phyloP scores from a whole-genome alignment of 1,284 basidiomycete species.

The Mycena citricolor region DNA sequence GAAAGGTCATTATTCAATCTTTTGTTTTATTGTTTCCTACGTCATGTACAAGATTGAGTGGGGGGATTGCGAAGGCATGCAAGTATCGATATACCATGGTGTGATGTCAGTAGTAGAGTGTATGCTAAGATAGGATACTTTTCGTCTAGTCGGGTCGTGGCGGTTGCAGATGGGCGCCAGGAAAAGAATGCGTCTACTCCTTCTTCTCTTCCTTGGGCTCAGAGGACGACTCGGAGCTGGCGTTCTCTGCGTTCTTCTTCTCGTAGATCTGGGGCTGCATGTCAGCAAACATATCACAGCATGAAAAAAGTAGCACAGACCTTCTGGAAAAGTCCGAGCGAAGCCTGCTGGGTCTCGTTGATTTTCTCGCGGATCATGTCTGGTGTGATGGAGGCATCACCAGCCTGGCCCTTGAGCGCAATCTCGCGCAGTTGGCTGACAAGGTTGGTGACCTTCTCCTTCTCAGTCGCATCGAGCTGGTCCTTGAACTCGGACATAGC shows the following conservation, averaged over 20 bases:
- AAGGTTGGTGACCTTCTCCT: conserved; percentile 89
- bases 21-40: conserved; percentile 13
- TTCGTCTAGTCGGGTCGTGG: conserved; percentile 19
- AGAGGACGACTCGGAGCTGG: conserved; percentile 47
- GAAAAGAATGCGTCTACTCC: conserved; percentile 45
- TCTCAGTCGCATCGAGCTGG: conserved; percentile 89
- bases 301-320: conserved; percentile 31
- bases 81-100: conserved; percentile 25
- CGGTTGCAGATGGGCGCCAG: background rate
- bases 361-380: conserved; percentile 93
- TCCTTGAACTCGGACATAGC: conserved; percentile 98
- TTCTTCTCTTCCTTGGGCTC: conserved; percentile 55
- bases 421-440: conserved; percentile 88
- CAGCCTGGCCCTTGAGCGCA: conserved; percentile 86
- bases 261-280: conserved; percentile 72
- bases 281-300: background rate
- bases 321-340: conserved; percentile 97
- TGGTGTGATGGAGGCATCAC: conserved; percentile 79
- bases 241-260: conserved; percentile 77
- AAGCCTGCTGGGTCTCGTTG: conserved; percentile 94
- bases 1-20: conserved; percentile 17
- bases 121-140: conserved; percentile 20
- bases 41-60: conserved; percentile 17
- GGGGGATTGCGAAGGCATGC: background rate
- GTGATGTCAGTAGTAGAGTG: conserved; percentile 12